These are phyloP conservation scores for Thymus mandschuricus DNA, from an alignment of 257 asterid genomes.

Conservation along the genomic window DNA sequence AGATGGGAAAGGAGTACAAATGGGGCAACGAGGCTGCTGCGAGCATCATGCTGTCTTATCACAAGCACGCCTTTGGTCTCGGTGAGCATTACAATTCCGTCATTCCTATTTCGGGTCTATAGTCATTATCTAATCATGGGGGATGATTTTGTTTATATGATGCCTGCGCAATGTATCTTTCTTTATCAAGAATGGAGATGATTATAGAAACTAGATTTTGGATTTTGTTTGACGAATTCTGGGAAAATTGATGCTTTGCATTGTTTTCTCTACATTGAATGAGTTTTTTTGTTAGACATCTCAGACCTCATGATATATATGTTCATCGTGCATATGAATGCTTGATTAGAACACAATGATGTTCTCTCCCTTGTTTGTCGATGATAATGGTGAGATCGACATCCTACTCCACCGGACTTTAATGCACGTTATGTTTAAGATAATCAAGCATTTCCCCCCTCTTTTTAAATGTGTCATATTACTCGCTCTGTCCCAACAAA, in stretches of 20 bases:
- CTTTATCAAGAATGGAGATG: conserved; percentile 7
- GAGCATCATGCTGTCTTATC: conserved; percentile 80
- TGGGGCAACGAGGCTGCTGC: conserved; percentile 39
- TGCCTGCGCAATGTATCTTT: conserved; percentile 10
- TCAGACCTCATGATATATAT: not conserved
- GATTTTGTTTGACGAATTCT: not conserved
- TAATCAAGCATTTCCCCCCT: no score
- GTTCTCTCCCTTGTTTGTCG: no score
- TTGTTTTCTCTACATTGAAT: not conserved
- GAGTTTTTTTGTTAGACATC: not conserved
- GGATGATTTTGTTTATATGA: not conserved
- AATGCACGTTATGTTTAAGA: no score
- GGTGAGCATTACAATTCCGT: conserved; percentile 98
- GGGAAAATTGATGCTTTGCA: not conserved
- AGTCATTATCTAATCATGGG: conserved; percentile 20
- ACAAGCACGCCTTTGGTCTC: conserved; percentile 92
- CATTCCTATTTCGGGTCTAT: conserved; percentile 47
- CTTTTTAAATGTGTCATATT: no score
- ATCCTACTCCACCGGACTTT: no score
- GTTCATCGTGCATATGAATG: not conserved
- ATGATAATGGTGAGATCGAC: no score
- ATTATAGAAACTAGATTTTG: not conserved
- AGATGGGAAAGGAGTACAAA: conserved; percentile 97
- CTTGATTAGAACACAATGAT: no score
- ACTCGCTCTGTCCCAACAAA: no score